Evolutionary conservation across 768 basidiomycete species (phyloP), one percentile per base, ranked within the genome.

Genomic region (Leucosporidium creatinivorum): DNA sequence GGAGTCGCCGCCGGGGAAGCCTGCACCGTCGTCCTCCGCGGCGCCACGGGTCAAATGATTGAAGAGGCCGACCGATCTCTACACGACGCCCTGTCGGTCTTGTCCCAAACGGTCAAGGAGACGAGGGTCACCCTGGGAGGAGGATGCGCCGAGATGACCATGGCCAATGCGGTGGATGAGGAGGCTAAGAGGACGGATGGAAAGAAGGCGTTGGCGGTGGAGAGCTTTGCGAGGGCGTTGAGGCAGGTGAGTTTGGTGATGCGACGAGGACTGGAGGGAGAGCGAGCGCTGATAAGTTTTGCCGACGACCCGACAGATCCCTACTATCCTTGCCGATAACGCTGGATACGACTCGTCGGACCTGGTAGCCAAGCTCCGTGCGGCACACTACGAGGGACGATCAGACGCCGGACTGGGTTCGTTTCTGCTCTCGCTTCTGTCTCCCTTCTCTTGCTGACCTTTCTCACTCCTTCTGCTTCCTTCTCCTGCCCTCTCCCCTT

Each of bases 331-430:
- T 33, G 92, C 94, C 15, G 96, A 98, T 77, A 99, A 99, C 75
- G 96, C 93, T 10, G 96, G 96, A 0, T 93, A 89, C 78, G 96
- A 99, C 77, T 94, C 92, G n/a, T 88, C 89, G 17, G 96, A 99
- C 75, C 83, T 99, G 26, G 94, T 98, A 19, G 82, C 92, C 39
- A 86, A 84, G 74, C 82, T 99, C 47, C 82, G 96, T 63, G 93
- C 93, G 1, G 92, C 93, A 15, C 96, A 99, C 79, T 94, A 89
- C 77, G 92, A 92, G 72, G 93, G 93, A 4, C 83, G 86, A 70
- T 70, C 79, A 5, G 92, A 97, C 75, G 86, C 92, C 56, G 96
- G 96, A 19, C 83, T 97, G 10, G 88, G 93, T 93, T 77, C 70
- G 87, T 79, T 7, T 44, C 30, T 30, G 26, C 33, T 18, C 18